Percentiles rank a stretch among this genome's conserved stretches.
These are phyloP conservation scores for Purpureocillium lavendulum DNA, from an alignment of 2,329 filamentous ascomycete species.

Conservation along the genomic window DNA sequence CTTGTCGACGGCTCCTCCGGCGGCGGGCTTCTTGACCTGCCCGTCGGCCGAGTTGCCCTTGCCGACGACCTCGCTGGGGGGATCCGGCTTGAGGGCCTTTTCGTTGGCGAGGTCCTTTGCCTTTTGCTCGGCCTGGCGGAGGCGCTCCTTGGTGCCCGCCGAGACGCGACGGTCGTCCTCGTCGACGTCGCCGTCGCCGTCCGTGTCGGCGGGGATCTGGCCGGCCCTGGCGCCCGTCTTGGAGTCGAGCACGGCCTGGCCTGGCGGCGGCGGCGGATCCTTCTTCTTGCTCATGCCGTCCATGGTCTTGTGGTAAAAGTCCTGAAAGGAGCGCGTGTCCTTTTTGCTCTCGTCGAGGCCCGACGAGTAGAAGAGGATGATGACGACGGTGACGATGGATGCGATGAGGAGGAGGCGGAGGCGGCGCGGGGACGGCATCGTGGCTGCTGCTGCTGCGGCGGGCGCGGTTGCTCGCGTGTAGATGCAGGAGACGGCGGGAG, in stretches of 20 bases:
- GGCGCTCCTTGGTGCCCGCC: slow-evolving; percentile 46
- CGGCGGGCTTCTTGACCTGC: slow-evolving; percentile 27
- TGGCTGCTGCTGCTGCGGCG: slow-evolving; percentile 4
- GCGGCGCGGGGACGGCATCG: slow-evolving; percentile 64
- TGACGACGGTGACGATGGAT: slow-evolving; percentile 54
- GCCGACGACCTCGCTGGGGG: slow-evolving; percentile 48
- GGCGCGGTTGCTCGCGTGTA: not conserved
- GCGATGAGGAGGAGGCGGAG: slow-evolving; percentile 59
- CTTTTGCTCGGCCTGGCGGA: slow-evolving; percentile 60
- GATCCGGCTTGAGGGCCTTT: slow-evolving; percentile 54
- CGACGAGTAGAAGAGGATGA: slow-evolving; percentile 66
- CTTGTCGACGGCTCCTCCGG: slow-evolving; percentile 13
- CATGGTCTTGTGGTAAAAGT: slow-evolving; percentile 54
- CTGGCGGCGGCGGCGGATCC: slow-evolving; percentile 11
- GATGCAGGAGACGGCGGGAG: not conserved
- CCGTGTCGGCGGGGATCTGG: slow-evolving; percentile 36
- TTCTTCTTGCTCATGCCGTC: slow-evolving; percentile 37
- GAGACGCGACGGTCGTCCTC: slow-evolving; percentile 46
- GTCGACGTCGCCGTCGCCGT: slow-evolving; percentile 46
- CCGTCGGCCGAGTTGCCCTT: slow-evolving; percentile 49
- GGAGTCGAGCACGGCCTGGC: slow-evolving; percentile 31
- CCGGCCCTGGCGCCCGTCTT: slow-evolving; percentile 28
- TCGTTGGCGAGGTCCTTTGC: slow-evolving; percentile 62
- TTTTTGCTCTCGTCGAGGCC: slow-evolving; percentile 39
- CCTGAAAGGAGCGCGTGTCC: slow-evolving; percentile 33